Evolutionary conservation across 192 early-diverging fungal genomes (phyloP).

Genomic region (Linnemannia elongata): DNA sequence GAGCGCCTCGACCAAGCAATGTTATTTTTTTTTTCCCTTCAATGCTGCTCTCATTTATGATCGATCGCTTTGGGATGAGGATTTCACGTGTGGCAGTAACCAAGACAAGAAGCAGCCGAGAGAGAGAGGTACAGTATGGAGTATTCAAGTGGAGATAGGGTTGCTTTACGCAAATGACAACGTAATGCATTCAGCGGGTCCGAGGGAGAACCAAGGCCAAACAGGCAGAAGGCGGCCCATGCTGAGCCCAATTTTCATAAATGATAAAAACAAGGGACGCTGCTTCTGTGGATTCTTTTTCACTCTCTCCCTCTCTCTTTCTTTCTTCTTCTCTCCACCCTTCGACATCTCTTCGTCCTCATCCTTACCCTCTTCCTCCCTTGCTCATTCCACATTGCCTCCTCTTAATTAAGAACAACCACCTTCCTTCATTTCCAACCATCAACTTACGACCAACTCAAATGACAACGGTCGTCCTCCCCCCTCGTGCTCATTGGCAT

Average conservation of each 20-base stretch:
- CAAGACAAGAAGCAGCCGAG: neutral
- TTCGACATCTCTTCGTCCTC: neutral
- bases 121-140: too few relatives aligned
- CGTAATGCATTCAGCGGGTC: neutral
- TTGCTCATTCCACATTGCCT: neutral
- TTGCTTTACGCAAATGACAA: neutral
- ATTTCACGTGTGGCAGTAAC: neutral
- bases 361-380: neutral
- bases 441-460: neutral
- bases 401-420: neutral
- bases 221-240: neutral
- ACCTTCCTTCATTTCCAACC: neutral
- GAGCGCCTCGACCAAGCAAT: neutral
- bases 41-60: neutral
- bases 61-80: neutral
- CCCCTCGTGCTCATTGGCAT: constrained; percentile 48
- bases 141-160: neutral
- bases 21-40: neutral
- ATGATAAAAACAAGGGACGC: neutral
- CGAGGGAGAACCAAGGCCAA: too few relatives aligned
- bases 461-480: constrained; percentile 20
- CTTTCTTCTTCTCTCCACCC: neutral
- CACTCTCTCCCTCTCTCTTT: too few relatives aligned
- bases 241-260: neutral
- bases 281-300: neutral